A percentile compares a stretch with the other conserved stretches of the same genome.
Evolutionary conservation across 2,329 filamentous ascomycete species (phyloP).

Genomic region (Neonectria punicea): DNA sequence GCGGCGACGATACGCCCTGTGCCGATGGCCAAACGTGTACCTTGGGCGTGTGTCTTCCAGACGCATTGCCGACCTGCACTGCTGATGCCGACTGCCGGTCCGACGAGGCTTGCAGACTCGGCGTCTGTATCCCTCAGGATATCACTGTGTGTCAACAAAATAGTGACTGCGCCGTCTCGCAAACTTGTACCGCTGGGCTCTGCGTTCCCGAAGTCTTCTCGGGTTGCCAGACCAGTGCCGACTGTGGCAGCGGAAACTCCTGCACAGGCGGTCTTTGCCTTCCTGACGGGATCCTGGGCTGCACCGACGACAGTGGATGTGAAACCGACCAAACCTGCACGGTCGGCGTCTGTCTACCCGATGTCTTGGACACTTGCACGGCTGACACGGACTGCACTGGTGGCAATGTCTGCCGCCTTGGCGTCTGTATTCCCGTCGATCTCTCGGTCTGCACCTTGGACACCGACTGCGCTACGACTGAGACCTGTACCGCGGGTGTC

Average conservation of each 20-base stretch:
- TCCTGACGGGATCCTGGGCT: slow-evolving; percentile 3
- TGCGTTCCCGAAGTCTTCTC: slow-evolving; percentile 12
- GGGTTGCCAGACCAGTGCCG: neutral
- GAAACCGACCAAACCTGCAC: slow-evolving; percentile 10
- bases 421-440: slow-evolving; percentile 12
- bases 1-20: slow-evolving; percentile 1
- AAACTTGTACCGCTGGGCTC: slow-evolving; percentile 13
- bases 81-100: slow-evolving; percentile 3
- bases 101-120: slow-evolving; percentile 15
- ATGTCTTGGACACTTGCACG: slow-evolving; percentile 1
- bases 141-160: neutral
- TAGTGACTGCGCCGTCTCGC: neutral
- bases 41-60: slow-evolving; percentile 11
- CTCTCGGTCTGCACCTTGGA: slow-evolving; percentile 2
- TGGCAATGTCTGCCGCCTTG: slow-evolving; percentile 6
- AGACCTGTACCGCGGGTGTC: slow-evolving; percentile 6
- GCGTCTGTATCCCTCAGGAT: slow-evolving; percentile 8
- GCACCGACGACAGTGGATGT: slow-evolving; percentile 1
- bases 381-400: neutral
- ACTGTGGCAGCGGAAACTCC: slow-evolving; percentile 4
- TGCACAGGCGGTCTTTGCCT: slow-evolving; percentile 15
- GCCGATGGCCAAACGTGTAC: slow-evolving; percentile 3
- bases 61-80: neutral
- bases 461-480: slow-evolving; percentile 5
- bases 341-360: slow-evolving; percentile 6